These are phyloP conservation scores for Albatrellus ellisii DNA, from an alignment of 768 basidiomycete genomes.

Conservation along the genomic window DNA sequence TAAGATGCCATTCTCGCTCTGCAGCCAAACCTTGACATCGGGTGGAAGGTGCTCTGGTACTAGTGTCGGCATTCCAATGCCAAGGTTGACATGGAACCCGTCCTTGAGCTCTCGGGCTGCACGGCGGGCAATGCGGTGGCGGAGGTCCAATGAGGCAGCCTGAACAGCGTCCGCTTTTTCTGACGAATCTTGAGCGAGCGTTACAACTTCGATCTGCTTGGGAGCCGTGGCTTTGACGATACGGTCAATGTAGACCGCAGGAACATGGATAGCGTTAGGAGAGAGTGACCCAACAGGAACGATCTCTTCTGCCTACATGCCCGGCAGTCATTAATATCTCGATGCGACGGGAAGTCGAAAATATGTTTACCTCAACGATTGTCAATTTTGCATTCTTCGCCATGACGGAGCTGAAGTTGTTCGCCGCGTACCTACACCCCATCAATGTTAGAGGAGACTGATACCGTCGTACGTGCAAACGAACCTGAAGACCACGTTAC, in stretches of 20 bases:
- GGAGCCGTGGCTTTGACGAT: slow-evolving; percentile 67
- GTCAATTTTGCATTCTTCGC: slow-evolving; percentile 82
- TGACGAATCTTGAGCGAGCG: slow-evolving; percentile 38
- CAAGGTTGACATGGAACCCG: slow-evolving; percentile 80
- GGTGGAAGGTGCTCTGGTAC: slow-evolving; percentile 68
- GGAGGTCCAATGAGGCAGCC: slow-evolving; percentile 36
- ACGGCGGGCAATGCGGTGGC: slow-evolving; percentile 70
- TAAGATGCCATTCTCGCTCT: slow-evolving; percentile 84
- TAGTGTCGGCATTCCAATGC: slow-evolving; percentile 86
- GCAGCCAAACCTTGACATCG: slow-evolving; percentile 74
- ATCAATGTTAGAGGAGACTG: background rate
- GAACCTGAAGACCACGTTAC: slow-evolving; percentile 84
- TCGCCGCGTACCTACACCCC: slow-evolving; percentile 60
- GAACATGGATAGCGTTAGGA: slow-evolving; percentile 71
- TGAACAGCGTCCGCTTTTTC: slow-evolving; percentile 30
- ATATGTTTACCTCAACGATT: slow-evolving; percentile 58
- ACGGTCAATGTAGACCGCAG: slow-evolving; percentile 81
- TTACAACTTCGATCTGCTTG: slow-evolving; percentile 68
- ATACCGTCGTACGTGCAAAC: slow-evolving; percentile 7
- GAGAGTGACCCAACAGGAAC: slow-evolving; percentile 74
- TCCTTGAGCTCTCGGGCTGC: slow-evolving; percentile 85
- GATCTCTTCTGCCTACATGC: slow-evolving; percentile 74
- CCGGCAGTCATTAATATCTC: slow-evolving; percentile 1
- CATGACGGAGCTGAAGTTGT: slow-evolving; percentile 84
- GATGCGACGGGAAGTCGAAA: background rate